Evolutionary conservation across 2,329 filamentous ascomycete genomes (phyloP).

Genomic region (Phialemonium atrogriseum): DNA sequence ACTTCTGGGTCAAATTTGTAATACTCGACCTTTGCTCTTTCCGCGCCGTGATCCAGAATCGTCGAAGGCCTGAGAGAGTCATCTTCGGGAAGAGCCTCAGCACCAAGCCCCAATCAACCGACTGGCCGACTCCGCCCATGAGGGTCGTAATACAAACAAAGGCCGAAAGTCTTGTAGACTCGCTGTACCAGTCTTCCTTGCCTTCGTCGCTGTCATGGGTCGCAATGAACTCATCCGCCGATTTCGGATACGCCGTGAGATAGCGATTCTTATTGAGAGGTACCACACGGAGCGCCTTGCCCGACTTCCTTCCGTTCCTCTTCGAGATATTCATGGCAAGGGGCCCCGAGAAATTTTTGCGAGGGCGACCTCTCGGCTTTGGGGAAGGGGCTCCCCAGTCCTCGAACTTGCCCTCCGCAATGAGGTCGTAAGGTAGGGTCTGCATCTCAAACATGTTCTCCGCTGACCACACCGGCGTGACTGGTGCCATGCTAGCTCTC

Average conservation of each 20-base stretch:
- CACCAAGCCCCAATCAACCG: conserved; percentile 53
- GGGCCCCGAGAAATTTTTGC: neutral
- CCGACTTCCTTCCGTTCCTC: neutral
- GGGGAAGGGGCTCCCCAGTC: neutral
- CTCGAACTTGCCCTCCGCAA: conserved; percentile 15
- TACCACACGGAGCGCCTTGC: neutral
- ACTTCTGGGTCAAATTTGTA: conserved; percentile 49
- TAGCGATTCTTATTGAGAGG: conserved; percentile 15
- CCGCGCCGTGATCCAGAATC: conserved; percentile 45
- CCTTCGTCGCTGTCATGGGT: conserved; percentile 17
- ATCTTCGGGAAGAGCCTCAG: conserved; percentile 46
- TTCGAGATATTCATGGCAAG: neutral
- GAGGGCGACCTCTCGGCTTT: neutral
- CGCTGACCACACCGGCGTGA: conserved; percentile 26
- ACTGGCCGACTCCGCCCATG: conserved; percentile 50
- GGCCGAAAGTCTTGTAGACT: conserved; percentile 41
- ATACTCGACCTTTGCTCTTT: conserved; percentile 45
- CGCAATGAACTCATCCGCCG: conserved; percentile 23
- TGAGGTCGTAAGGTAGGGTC: conserved; percentile 32
- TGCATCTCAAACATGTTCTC: conserved; percentile 30
- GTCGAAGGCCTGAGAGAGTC: conserved; percentile 41
- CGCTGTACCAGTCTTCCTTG: conserved; percentile 32
- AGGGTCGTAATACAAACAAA: conserved; percentile 51
- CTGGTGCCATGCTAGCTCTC: conserved; percentile 15
- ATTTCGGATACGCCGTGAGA: conserved; percentile 22